Base-by-base conservation (phyloP, 371 early-diverging fungal species). In the Ordospora pajunii region DNA sequence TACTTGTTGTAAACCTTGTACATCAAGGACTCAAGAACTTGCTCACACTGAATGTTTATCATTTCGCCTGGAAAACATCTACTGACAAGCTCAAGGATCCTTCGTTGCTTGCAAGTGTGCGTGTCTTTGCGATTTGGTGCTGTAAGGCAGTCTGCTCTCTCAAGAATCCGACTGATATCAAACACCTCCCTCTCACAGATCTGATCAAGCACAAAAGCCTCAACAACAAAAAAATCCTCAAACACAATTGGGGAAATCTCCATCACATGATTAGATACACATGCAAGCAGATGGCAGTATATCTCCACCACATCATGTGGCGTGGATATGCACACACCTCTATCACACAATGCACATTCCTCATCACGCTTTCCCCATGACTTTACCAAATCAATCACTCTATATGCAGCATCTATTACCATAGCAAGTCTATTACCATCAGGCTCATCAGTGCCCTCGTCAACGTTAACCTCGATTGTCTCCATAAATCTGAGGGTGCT, bases 1-100 rank as follows among this genome's bases (percentile, higher is more conserved):
- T 45, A 4, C 21, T 52, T 48, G n/a, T 62, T 53, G 49, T 68
- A 82, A 32, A 74, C 23, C 67, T 62, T 74, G 58, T 65, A 79
- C 7, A 52, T 43, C 11, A 82, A 50, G 21, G 82, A 82, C 32
- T 82, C 82, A 21, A 82, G 53, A 14, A 77, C 79, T 40, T 82
- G 82, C 40, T 82, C 82, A 72, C 82, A 82, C 63, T 70, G 42
- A 0, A 82, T 21, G 48, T 78, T 67, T n/a, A 66, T 70, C 44
- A 37, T 21, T 23, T 12, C 32, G 19, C 23, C 44, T 27, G 11
- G 48, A 37, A 54, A 45, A 23, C 58, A 58, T 22, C 48, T 32
- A 7, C 58, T 25, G 21, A 19, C 14, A 6, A 17, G 14, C 40
- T 58, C 37, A 14, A 27, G 40, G 7, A 58, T 58, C 14, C 40